These are phyloP conservation scores for Pythium aphanidermatum DNA, from an alignment of 352 stramenopile genomes.

Conservation along the genomic window DNA sequence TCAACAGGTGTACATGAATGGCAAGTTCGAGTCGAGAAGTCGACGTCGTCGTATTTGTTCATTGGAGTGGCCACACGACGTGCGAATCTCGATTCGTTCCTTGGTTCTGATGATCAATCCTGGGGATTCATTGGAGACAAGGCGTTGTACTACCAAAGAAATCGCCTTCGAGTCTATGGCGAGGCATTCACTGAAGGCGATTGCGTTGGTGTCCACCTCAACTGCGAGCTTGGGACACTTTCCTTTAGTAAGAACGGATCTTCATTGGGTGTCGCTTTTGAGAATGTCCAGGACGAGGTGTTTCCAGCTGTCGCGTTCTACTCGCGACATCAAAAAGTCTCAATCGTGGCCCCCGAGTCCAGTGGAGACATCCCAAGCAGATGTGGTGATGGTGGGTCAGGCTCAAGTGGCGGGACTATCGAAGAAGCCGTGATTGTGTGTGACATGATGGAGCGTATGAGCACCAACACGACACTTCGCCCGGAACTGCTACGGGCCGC, in stretches of 20 bases:
- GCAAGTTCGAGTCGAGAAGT: slow-evolving; percentile 91
- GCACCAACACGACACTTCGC: slow-evolving; percentile 20
- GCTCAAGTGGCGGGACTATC: slow-evolving; percentile 20
- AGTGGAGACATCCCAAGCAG: neutral
- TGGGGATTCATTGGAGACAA: slow-evolving; percentile 99
- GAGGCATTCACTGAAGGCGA: slow-evolving; percentile 84
- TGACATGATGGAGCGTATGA: slow-evolving; percentile 48
- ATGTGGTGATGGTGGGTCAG: too few relatives aligned
- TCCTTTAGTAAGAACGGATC: slow-evolving; percentile 89
- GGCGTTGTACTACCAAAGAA: slow-evolving; percentile 97
- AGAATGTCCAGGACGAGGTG: slow-evolving; percentile 87
- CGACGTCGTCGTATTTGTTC: slow-evolving; percentile 96
- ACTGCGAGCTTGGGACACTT: slow-evolving; percentile 83
- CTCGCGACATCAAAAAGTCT: slow-evolving; percentile 83
- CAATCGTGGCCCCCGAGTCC: slow-evolving; percentile 21
- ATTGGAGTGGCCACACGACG: slow-evolving; percentile 92
- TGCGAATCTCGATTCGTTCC: slow-evolving; percentile 93
- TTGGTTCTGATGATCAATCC: slow-evolving; percentile 95
- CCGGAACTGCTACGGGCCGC: slow-evolving; percentile 24
- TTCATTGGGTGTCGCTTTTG: slow-evolving; percentile 83
- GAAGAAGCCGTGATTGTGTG: slow-evolving; percentile 58
- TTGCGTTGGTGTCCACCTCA: slow-evolving; percentile 70
- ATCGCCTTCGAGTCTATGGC: slow-evolving; percentile 88
- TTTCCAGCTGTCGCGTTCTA: slow-evolving; percentile 92
- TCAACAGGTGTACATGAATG: slow-evolving; percentile 74